These are phyloP conservation scores for Cyberlindnera nakhonratchasimensis DNA, from an alignment of 805 yeast genomes.

Conservation along the genomic window DNA sequence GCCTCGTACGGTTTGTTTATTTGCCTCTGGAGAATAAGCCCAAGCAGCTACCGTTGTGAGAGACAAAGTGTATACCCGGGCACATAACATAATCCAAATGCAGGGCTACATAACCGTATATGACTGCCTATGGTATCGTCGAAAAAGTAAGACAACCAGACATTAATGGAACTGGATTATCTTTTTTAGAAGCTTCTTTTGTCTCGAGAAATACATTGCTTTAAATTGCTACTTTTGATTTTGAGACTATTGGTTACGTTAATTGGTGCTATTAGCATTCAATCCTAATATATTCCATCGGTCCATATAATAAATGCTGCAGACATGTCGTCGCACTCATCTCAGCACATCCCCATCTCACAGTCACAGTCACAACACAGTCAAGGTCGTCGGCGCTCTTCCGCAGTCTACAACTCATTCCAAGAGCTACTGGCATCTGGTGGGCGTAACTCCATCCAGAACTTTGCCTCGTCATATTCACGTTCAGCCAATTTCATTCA, in stretches of 20 bases:
- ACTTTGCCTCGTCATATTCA: constrained; percentile 27
- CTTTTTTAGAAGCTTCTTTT: too few species aligned
- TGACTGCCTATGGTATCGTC: background rate
- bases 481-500: constrained; percentile 27
- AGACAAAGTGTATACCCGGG: background rate
- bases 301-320: too few species aligned
- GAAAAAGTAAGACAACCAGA: too few species aligned
- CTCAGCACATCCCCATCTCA: constrained; percentile 1
- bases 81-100: too few species aligned
- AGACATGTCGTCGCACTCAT: constrained; percentile 3
- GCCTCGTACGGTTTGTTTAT: background rate
- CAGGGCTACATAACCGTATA: background rate
- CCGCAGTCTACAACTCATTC: constrained; percentile 25
- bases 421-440: constrained; percentile 25
- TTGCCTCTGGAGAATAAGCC: background rate
- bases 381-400: constrained; percentile 16
- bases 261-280: too few species aligned
- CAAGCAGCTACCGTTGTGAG: background rate
- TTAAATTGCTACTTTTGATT: too few species aligned
- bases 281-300: too few species aligned
- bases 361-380: background rate
- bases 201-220: too few species aligned
- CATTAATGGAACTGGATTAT: too few species aligned
- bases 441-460: constrained; percentile 26
- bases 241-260: too few species aligned